Evolutionary conservation across 495 filamentous ascomycete genomes (phyloP), one percentile per base, ranked within the genome.

Genomic region (Corynascus novoguineensis): DNA sequence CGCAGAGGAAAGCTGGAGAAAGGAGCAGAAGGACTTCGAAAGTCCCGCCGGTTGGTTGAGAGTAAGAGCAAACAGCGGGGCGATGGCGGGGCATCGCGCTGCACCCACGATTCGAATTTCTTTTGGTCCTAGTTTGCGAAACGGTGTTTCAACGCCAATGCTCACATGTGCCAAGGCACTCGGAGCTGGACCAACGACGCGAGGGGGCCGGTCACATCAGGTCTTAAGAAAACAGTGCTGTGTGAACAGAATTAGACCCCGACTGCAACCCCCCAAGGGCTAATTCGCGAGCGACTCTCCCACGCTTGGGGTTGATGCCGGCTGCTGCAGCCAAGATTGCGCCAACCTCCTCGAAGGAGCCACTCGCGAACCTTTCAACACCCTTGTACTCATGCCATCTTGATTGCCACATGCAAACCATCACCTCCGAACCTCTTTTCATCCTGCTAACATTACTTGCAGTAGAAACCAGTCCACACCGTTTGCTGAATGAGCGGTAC

Each of bases 361-460:
- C 53, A 56, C 29, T 49, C 25, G 34, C 12, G 45, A 15, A 17
- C n/a, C 5, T 3, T 1, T 35, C 0, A 1, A 8, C 37, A 40
- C 53, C 53, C 53, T 25, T 49, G 53, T n/a, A 41, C 32, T 17
- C 44, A 34, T 17, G 27, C 45, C 22, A n/a, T 40, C 19, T n/a
- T 25, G 24, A 49, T 32, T 56, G 45, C 53, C 53, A 56, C 53
- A 56, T 41, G 31, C 32, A 11, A 21, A 53, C 22, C 19, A n/a
- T 41, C 28, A 17, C 15, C 21, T 6, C 4, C 15, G 25, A 17
- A 3, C 3, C 12, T 9, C n/a, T n/a, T 24, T 14, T 12, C 24
- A 2, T 19, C 31, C 7, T 22, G 10, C 19, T 12, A 21, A 10
- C 22, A 10, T 21, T 29, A 25, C 37, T 37, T 21, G n/a, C n/a